These are phyloP conservation scores for Apophysomyces ossiformis DNA, from an alignment of 371 early-diverging fungal genomes.

Conservation along the genomic window DNA sequence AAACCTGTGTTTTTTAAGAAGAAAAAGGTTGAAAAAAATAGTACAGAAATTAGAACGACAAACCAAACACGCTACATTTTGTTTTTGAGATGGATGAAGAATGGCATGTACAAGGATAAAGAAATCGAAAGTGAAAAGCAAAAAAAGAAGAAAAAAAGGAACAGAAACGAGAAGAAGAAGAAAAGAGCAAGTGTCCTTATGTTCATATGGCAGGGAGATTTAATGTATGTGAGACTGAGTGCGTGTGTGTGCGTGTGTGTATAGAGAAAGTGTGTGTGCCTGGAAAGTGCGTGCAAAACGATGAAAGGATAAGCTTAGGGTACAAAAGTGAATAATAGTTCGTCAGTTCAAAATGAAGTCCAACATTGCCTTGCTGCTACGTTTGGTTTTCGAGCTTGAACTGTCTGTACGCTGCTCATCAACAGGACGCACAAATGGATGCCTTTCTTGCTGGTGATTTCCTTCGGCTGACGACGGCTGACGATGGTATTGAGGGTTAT, in stretches of 20 bases:
- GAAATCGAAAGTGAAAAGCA: neutral
- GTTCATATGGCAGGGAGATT: no score
- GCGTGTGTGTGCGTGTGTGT: no score
- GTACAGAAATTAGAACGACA: slow-evolving; percentile 1
- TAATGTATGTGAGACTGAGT: no score
- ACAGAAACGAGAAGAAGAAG: slow-evolving; percentile 1
- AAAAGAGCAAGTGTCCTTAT: neutral
- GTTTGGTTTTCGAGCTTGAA: slow-evolving; percentile 12
- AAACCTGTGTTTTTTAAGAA: no score
- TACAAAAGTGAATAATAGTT: neutral
- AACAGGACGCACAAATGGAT: neutral
- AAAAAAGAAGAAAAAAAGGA: neutral
- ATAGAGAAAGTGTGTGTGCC: no score
- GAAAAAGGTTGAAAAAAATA: neutral
- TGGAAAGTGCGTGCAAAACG: no score
- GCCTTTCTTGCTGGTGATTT: neutral
- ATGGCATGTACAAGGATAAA: slow-evolving; percentile 3
- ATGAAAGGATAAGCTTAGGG: neutral
- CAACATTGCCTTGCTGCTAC: slow-evolving; percentile 30
- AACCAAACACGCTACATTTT: slow-evolving; percentile 2
- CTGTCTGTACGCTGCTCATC: neutral
- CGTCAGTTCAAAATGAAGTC: slow-evolving; percentile 38
- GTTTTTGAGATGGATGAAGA: neutral
- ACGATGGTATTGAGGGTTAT: neutral
- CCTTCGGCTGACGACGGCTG: neutral